Base-by-base conservation (phyloP, 2,329 filamentous ascomycete genomes). In the Cladophialophora exuberans region DNA sequence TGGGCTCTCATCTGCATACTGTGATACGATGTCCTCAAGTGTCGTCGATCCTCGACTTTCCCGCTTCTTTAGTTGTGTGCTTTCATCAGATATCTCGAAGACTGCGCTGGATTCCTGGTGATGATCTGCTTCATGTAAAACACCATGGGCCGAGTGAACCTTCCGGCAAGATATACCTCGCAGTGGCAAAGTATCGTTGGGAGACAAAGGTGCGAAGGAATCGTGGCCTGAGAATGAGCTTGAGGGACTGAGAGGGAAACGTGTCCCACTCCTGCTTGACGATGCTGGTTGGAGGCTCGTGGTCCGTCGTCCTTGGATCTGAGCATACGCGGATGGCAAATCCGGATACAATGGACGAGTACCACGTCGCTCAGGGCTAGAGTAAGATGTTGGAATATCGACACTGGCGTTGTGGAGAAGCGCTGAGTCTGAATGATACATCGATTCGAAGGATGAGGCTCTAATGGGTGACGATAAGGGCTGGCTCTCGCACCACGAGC, bases 31-130 rank as follows among this genome's bases (percentile, higher is more conserved):
- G 11, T 61, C 55, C 17, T 61, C 58, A 9, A 58, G 26, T 13
- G 52, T 61, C 17, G 28, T 43, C 5, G 58, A 56, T 20, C 28
- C 23, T 49, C 44, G 35, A 18, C 15, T 36, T 18, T 36, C 36
- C 18, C n/a, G 10, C 13, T 15, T 18, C 3, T 38, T 33, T 3
- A 10, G 5, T n/a, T 44, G 28, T 2, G 33, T 18, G 23, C 25
- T 30, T 28, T 53, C 52, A 17, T 52, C 44, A 4, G 52, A 43
- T 6, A 15, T 51, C 45, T 61, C 58, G 17, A 61, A 48, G n/a
- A 56, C 43, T 28, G 55, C 58, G 41, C 55, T 58, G n/a, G 58
- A 61, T 36, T 58, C 58, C 9, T 52, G 55, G 26, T 61, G 58
- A 17, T 56, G 33, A 20, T 52, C 43, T 31, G 52, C 58, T 17